Percentiles rank a stretch among this genome's conserved stretches.
Conservation (phyloP, 1,284 basidiomycete species). For the Irpex rosettiformis region DNA sequence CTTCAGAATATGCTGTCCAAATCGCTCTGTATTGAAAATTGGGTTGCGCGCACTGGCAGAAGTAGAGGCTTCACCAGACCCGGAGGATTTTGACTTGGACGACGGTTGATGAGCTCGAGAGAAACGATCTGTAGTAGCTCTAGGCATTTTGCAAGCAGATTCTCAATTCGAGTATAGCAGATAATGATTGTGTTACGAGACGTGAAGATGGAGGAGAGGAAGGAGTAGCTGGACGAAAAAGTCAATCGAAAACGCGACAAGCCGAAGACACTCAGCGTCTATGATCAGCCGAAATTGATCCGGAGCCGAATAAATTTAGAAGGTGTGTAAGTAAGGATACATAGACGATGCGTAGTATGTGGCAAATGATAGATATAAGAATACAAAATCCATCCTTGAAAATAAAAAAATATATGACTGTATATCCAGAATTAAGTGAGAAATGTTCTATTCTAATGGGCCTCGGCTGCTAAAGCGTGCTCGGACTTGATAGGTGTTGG, state of each 20-base stretch:
- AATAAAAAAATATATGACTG: no score
- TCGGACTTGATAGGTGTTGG: conserved; percentile 13
- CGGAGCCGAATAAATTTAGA: background rate
- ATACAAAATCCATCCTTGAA: background rate
- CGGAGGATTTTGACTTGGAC: conserved; percentile 51
- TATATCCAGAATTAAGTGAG: no score
- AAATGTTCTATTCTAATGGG: background rate
- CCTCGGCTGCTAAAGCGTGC: background rate
- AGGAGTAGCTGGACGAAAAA: background rate
- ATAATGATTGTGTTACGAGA: background rate
- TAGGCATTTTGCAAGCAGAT: conserved; percentile 66
- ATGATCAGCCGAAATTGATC: background rate
- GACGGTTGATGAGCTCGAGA: conserved; percentile 73
- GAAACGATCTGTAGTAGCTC: conserved; percentile 85
- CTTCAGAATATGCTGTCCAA: conserved; percentile 97
- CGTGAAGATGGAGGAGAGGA: background rate
- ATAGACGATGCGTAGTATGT: no score
- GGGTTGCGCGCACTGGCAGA: conserved; percentile 66
- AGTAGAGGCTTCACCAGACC: conserved; percentile 35
- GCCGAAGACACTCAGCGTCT: background rate
- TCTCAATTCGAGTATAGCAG: background rate
- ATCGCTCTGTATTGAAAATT: conserved; percentile 90
- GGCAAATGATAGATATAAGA: background rate
- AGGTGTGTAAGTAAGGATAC: background rate
- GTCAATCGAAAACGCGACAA: background rate